These are phyloP conservation scores for Ogataea hybrid DNA, from an alignment of 1,139 yeast species.

Conservation along the genomic window DNA sequence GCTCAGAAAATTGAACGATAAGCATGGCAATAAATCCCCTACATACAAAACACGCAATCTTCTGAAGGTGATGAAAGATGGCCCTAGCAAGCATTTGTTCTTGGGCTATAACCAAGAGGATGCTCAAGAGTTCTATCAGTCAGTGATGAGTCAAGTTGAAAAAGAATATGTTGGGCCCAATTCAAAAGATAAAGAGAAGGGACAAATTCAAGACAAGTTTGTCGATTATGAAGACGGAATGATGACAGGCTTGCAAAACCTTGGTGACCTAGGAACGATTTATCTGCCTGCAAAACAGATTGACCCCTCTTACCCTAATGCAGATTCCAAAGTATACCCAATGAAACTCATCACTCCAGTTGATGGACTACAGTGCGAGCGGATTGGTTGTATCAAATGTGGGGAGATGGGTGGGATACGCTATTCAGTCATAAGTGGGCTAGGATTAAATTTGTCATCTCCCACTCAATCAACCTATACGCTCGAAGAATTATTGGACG, in stretches of 20 bases:
- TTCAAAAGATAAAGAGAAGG: conserved; percentile 14
- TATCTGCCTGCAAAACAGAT: conserved; percentile 71
- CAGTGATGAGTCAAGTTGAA: conserved; percentile 70
- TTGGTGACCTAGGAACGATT: conserved; percentile 60
- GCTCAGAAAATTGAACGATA: conserved; percentile 53
- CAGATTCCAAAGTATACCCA: conserved; percentile 45
- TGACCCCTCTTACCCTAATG: conserved; percentile 55
- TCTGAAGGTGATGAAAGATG: conserved; percentile 70
- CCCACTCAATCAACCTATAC: conserved; percentile 42
- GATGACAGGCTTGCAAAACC: conserved; percentile 45
- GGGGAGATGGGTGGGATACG: conserved; percentile 94
- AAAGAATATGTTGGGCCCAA: conserved; percentile 42
- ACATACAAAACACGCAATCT: conserved; percentile 69
- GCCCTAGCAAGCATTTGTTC: conserved; percentile 74
- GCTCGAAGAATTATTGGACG: conserved; percentile 57
- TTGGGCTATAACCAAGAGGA: conserved; percentile 89
- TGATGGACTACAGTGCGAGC: conserved; percentile 81
- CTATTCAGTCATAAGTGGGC: conserved; percentile 75
- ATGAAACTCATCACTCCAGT: conserved; percentile 76
- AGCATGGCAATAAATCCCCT: conserved; percentile 50
- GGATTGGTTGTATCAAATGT: conserved; percentile 85
- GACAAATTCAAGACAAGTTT: conserved; percentile 23
- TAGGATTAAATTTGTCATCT: conserved; percentile 67
- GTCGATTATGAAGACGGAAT: conserved; percentile 23
- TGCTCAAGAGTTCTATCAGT: conserved; percentile 91